Evolutionary conservation across 768 basidiomycete genomes (phyloP).

Genomic region (Trichaptum fuscoviolaceum): DNA sequence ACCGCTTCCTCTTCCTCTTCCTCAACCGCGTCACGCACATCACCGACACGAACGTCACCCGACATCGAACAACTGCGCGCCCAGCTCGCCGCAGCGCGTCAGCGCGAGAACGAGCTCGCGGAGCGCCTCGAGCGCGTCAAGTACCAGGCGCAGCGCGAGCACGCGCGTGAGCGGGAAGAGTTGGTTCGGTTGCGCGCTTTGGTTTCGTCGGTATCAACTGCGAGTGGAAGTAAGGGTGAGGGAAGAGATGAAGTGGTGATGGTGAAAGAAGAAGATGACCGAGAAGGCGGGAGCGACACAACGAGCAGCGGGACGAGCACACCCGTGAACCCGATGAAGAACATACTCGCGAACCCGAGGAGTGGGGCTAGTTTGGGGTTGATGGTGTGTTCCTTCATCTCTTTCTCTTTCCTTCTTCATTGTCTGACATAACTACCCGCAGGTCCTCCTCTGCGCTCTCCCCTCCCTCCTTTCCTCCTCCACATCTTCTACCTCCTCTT

Average conservation of each 20-base stretch:
- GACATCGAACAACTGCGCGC: slow-evolving; percentile 64
- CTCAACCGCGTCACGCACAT: slow-evolving; percentile 1
- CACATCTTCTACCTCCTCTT: slow-evolving; percentile 40
- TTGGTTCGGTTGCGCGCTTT: not conserved
- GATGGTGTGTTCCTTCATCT: slow-evolving; percentile 48
- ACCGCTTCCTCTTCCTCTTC: not conserved
- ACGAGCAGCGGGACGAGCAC: not conserved
- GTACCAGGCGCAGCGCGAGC: slow-evolving; percentile 30
- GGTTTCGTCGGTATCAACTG: too few species aligned
- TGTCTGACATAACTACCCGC: slow-evolving; percentile 7
- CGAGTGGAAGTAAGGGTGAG: too few species aligned
- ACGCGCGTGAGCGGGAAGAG: not conserved
- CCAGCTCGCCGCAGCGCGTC: slow-evolving; percentile 57
- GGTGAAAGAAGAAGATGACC: not conserved
- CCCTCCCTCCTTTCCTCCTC: slow-evolving; percentile 66
- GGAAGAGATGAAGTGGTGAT: too few species aligned
- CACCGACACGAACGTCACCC: slow-evolving; percentile 8
- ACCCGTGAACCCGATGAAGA: not conserved
- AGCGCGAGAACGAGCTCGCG: slow-evolving; percentile 59
- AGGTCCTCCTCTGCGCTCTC: slow-evolving; percentile 75
- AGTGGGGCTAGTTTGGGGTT: slow-evolving; percentile 57
- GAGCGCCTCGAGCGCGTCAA: slow-evolving; percentile 42
- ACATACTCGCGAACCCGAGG: not conserved
- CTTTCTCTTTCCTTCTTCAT: slow-evolving; percentile 9
- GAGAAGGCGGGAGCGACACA: too few species aligned